phyloP scores from a whole-genome alignment of 495 filamentous ascomycete genomes.

The Aspergillus mulundensis region DNA sequence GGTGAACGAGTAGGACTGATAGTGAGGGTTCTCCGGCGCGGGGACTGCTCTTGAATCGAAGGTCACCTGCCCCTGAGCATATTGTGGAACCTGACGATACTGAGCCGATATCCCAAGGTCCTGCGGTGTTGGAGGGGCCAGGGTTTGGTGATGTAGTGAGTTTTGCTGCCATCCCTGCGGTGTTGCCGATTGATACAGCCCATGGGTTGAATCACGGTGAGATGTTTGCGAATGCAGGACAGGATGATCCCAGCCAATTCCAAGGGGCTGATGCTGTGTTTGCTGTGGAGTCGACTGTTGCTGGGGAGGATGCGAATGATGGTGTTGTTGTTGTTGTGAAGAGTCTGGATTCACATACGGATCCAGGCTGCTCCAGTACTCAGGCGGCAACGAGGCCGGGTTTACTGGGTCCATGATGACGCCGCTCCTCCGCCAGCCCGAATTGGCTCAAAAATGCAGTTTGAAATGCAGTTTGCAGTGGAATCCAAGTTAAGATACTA shows the following conservation, averaged over 20 bases:
- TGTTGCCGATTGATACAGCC: conserved; percentile 29
- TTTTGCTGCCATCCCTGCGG: conserved; percentile 38
- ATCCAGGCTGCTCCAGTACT: conserved; percentile 41
- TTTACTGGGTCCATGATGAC: conserved; percentile 39
- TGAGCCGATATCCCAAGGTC: conserved; percentile 25
- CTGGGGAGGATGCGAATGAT: conserved; percentile 26
- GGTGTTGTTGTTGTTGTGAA: conserved; percentile 14
- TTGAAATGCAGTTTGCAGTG: not conserved
- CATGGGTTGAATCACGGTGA: conserved; percentile 21
- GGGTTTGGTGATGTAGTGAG: conserved; percentile 25
- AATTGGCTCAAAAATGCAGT: conserved; percentile 2
- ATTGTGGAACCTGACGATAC: conserved; percentile 35
- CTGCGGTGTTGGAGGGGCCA: conserved; percentile 21
- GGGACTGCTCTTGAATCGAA: conserved; percentile 31
- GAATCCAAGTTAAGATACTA: conserved; percentile 13
- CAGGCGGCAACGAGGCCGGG: conserved; percentile 25
- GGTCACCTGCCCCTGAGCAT: conserved; percentile 29
- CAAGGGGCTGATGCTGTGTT: conserved; percentile 25
- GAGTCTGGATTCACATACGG: conserved; percentile 27
- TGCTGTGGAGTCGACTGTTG: conserved; percentile 23
- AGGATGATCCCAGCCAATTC: conserved; percentile 36
- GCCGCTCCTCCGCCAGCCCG: conserved; percentile 12
- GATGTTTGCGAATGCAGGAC: conserved; percentile 29
- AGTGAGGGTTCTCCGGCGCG: conserved; percentile 31
- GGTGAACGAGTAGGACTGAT: conserved; percentile 31